phyloP scores from a whole-genome alignment of 75 land plant species.

The Pseudotsuga menziesii region DNA sequence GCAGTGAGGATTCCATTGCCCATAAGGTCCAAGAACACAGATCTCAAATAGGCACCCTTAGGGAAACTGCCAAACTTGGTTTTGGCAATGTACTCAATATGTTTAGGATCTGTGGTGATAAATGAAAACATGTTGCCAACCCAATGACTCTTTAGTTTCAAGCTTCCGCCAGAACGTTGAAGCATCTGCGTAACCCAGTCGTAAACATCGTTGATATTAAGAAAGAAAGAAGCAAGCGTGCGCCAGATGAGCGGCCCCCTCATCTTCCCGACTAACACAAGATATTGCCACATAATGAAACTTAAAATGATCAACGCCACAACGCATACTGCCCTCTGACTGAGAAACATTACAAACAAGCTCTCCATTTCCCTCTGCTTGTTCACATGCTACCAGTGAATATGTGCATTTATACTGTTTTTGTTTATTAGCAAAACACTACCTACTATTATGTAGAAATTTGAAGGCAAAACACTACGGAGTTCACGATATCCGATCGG shows the following conservation, averaged over 20 bases:
- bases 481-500: too few relatives aligned
- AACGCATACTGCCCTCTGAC: too few relatives aligned
- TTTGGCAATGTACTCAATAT: slow-evolving; percentile 19
- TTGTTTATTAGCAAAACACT: too few relatives aligned
- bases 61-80: slow-evolving; percentile 18
- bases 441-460: too few relatives aligned
- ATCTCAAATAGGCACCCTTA: slow-evolving; percentile 12
- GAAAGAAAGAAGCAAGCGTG: background rate
- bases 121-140: background rate
- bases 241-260: slow-evolving; percentile 3
- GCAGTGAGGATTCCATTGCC: slow-evolving; percentile 22
- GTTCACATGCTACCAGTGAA: too few relatives aligned
- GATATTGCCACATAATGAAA: too few relatives aligned
- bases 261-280: background rate
- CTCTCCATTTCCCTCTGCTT: too few relatives aligned
- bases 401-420: too few relatives aligned
- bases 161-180: slow-evolving; percentile 5
- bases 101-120: slow-evolving; percentile 11
- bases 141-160: background rate
- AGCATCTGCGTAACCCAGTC: slow-evolving; percentile 18
- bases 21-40: slow-evolving; percentile 16
- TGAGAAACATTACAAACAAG: too few relatives aligned
- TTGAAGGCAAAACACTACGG: too few relatives aligned
- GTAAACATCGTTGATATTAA: slow-evolving; percentile 5
- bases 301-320: too few relatives aligned